Percentiles rank a stretch among this genome's conserved stretches.
Evolutionary conservation across 2,329 filamentous ascomycete species (phyloP).

Genomic region (Trichoderma pleuroti): DNA sequence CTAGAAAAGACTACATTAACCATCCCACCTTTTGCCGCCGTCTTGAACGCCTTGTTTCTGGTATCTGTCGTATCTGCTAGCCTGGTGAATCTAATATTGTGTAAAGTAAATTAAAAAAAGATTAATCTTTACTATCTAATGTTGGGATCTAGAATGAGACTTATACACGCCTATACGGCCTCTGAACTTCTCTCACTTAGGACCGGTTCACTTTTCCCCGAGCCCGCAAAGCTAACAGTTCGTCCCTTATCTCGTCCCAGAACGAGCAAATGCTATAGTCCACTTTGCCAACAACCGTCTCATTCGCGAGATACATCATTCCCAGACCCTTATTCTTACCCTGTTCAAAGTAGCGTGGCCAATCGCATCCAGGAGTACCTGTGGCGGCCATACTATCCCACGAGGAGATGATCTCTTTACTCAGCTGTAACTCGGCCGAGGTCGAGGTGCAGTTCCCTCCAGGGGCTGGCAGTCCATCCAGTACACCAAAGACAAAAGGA

Average conservation of each 20-base stretch:
- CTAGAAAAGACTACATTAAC: background rate
- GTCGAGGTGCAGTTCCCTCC: background rate
- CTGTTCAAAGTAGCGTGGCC: background rate
- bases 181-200: background rate
- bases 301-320: slow-evolving; percentile 4
- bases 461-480: background rate
- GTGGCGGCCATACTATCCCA: background rate
- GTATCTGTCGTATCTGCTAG: background rate
- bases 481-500: background rate
- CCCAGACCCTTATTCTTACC: background rate
- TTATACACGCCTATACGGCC: background rate
- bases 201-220: background rate
- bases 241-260: background rate
- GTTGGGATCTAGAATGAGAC: background rate
- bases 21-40: background rate
- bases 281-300: background rate
- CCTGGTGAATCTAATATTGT: background rate
- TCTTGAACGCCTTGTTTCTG: background rate
- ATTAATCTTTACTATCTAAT: background rate
- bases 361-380: background rate
- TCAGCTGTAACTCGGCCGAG: background rate
- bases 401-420: slow-evolving; percentile 1
- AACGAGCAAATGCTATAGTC: slow-evolving; percentile 1
- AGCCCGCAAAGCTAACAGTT: background rate
- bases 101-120: background rate